These are phyloP conservation scores for Gynostemma pentaphyllum DNA, from an alignment of 306 rosid genomes.

Conservation along the genomic window DNA sequence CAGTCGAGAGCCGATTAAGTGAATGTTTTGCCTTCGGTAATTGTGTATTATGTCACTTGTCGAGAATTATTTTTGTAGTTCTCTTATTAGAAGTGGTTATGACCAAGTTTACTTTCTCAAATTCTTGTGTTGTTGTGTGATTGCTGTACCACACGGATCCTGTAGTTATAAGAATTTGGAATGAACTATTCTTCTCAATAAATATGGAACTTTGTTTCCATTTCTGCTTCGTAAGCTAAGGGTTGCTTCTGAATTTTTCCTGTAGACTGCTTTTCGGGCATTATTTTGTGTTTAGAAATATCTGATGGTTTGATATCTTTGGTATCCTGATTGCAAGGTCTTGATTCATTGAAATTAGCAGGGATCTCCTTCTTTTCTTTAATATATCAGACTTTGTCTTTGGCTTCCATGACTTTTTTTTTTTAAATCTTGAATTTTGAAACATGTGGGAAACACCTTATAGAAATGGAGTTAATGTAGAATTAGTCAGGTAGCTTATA, in stretches of 20 bases:
- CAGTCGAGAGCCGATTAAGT: constrained; percentile 49
- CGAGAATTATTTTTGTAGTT: background rate
- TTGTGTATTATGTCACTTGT: background rate
- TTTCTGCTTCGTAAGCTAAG: background rate
- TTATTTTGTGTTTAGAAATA: background rate
- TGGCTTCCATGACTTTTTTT: no score
- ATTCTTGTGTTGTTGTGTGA: background rate
- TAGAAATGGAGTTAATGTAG: background rate
- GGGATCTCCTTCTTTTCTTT: background rate
- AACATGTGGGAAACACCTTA: background rate
- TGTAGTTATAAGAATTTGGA: background rate
- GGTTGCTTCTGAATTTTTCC: background rate
- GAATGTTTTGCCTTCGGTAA: background rate
- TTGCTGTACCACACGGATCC: constrained; percentile 9
- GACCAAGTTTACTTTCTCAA: background rate
- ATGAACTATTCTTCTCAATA: background rate
- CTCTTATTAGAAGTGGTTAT: background rate
- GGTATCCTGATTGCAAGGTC: background rate
- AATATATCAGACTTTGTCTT: no score
- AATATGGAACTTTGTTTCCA: background rate
- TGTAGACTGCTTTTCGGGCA: background rate
- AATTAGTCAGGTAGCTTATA: background rate
- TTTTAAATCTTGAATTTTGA: background rate
- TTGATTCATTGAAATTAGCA: background rate
- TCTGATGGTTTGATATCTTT: background rate